Base-by-base conservation (phyloP, 2,329 filamentous ascomycete genomes). In the Colletotrichum godetiae region DNA sequence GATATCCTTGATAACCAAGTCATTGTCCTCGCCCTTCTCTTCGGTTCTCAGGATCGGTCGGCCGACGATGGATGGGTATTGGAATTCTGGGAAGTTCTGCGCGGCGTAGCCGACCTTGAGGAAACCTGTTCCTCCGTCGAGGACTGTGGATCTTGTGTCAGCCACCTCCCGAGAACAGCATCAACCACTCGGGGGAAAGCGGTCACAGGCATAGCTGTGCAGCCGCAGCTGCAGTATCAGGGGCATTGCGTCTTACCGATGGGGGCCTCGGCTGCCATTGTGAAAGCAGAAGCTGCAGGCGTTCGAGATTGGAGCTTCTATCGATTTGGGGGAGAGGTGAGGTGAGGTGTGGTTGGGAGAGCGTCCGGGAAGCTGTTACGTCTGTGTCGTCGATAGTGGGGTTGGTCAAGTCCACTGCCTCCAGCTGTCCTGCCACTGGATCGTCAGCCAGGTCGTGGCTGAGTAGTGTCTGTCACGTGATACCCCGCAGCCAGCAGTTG, bases 61-160 rank as follows among this genome's bases (percentile, higher is more conserved):
- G 82, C 97, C 97, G 83, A 99, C 95, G 84, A 99, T 98, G 78
- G 96, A 98, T 70, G 97, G 97, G 86, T 95, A 98, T 86, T 98
- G 96, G 86, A 97, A 95, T 87, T 98, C 97, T 84, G 97, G 97
- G 87, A 99, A 99, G 89, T 99, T 99, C 90, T 98, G 95, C 81
- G 93, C 97, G 81, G 97, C 97, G 88, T 98, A 99, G 84, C 97
- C 97, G 87, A 98, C 97, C 88, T 99, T 99, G 85, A 99, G 93
- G 90, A 99, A 99, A 86, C 97, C 97, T 83, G 97, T 99, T 86
- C 97, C 97, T 90, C 97, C 97, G 89, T 99, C 97, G 90, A 99
- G 96, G 83, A 99, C 97, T 98, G 77, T 42, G 74, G 74, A 73
- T 58, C 71, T 66, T 61, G 66, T 59, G 67, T 73, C 67, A 73